phyloP scores from a whole-genome alignment of 2,329 filamentous ascomycete genomes.

The Lachnum nothofagi region DNA sequence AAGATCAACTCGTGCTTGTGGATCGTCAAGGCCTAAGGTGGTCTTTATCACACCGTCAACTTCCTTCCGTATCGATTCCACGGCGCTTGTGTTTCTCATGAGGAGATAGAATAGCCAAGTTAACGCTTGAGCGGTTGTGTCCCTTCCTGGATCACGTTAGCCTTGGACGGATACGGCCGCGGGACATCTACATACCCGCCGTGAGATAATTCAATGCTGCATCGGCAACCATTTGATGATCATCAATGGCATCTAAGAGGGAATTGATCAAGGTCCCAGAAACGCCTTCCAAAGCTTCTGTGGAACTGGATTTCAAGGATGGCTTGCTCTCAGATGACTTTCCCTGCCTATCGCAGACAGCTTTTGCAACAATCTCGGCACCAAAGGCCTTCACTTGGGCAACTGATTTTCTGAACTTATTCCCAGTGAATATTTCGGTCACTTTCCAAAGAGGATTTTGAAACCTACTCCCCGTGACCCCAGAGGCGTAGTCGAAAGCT shows the following conservation, averaged over 20 bases:
- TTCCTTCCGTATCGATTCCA: conserved; percentile 41
- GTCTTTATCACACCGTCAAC: conserved; percentile 24
- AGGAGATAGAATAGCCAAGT: conserved; percentile 61
- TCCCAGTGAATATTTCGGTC: conserved; percentile 50
- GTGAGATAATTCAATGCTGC: conserved; percentile 63
- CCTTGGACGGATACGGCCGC: not conserved
- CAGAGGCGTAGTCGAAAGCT: conserved; percentile 59
- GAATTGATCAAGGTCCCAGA: conserved; percentile 57
- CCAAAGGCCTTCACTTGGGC: conserved; percentile 50
- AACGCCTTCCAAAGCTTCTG: conserved; percentile 30
- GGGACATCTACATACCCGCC: conserved; percentile 37
- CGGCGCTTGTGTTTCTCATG: conserved; percentile 44
- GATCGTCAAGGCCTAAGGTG: conserved; percentile 10
- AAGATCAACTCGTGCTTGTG: conserved; percentile 10
- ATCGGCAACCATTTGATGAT: conserved; percentile 55
- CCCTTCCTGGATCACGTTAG: conserved; percentile 40
- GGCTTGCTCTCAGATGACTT: conserved; percentile 16
- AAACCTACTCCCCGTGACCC: conserved; percentile 55
- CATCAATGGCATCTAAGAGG: conserved; percentile 50
- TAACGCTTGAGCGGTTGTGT: conserved; percentile 60
- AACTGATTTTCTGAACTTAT: conserved; percentile 45
- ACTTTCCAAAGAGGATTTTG: conserved; percentile 61
- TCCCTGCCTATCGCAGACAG: conserved; percentile 39
- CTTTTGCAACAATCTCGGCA: conserved; percentile 51
- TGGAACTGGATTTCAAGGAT: conserved; percentile 6